Evolutionary conservation across 78 protist species (phyloP).

Genomic region (Guillardia theta): DNA sequence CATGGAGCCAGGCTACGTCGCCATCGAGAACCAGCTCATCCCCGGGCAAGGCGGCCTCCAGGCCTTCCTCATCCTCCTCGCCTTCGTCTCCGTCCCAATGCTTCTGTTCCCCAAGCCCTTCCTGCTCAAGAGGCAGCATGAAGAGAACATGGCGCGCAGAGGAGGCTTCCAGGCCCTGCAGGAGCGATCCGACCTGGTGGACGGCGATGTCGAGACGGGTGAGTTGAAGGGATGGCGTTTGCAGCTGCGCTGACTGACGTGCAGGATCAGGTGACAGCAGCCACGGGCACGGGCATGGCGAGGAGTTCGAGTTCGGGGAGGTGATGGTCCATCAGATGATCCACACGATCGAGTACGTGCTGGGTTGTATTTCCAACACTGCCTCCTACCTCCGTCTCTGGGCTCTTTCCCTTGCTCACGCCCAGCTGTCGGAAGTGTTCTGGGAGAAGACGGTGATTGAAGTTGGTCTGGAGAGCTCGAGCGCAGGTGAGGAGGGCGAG

Average conservation of each 20-base stretch:
- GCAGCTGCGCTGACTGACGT: too few relatives aligned
- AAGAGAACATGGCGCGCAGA: not conserved
- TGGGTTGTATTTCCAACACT: constrained; percentile 98
- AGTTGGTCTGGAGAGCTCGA: not conserved
- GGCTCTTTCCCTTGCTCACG: constrained; percentile 99
- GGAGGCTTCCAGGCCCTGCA: not conserved
- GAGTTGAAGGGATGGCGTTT: too few relatives aligned
- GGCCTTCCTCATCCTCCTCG: constrained; percentile 63
- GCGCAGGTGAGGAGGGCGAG: too few relatives aligned
- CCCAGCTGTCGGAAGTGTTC: constrained; percentile 71
- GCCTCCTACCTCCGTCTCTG: constrained; percentile 99
- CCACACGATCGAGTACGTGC: constrained; percentile 98
- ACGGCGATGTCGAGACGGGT: not conserved
- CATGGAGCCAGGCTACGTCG: not conserved
- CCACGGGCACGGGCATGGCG: not conserved
- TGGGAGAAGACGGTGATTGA: constrained; percentile 68
- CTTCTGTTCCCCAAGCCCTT: constrained; percentile 88
- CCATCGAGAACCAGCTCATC: not conserved
- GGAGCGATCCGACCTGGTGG: not conserved
- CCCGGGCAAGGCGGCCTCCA: constrained; percentile 56
- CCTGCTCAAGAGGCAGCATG: constrained; percentile 50
- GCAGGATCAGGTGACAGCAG: not conserved
- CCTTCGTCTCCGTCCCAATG: constrained; percentile 82
- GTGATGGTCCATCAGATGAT: constrained; percentile 79
- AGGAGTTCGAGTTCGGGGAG: constrained; percentile 86